These are phyloP conservation scores for Hypholoma fasciculare DNA, from an alignment of 768 basidiomycete species.

Conservation along the genomic window DNA sequence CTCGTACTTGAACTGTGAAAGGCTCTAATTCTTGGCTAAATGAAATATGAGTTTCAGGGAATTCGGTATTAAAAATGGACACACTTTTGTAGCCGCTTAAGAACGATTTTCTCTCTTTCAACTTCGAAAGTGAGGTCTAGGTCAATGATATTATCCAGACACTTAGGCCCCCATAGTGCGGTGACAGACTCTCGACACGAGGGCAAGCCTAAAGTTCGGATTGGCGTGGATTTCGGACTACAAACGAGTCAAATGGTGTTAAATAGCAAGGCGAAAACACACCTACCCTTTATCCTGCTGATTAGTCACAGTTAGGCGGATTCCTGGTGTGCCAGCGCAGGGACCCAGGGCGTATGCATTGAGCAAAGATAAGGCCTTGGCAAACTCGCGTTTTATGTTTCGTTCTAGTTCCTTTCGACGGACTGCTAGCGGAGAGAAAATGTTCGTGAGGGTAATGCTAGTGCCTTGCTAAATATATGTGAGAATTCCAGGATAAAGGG, in stretches of 20 bases:
- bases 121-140: constrained; percentile 73
- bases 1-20: constrained; percentile 59
- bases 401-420: constrained; percentile 89
- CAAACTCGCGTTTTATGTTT: constrained; percentile 87
- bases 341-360: constrained; percentile 90
- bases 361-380: constrained; percentile 78
- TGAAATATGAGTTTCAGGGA: too few relatives aligned
- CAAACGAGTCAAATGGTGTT: not conserved
- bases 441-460: constrained; percentile 65
- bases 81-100: constrained; percentile 30
- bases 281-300: constrained; percentile 69
- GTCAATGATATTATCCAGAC: constrained; percentile 72
- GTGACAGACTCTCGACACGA: constrained; percentile 65
- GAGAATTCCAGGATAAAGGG: not conserved
- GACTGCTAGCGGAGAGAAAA: constrained; percentile 86
- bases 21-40: constrained; percentile 14
- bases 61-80: too few relatives aligned
- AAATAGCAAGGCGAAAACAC: not conserved
- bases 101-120: constrained; percentile 55
- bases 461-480: constrained; percentile 75
- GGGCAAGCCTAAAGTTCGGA: constrained; percentile 70
- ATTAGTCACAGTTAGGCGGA: constrained; percentile 76
- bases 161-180: constrained; percentile 84
- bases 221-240: constrained; percentile 65
- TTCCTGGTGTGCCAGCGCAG: constrained; percentile 70